Conservation (phyloP, 768 basidiomycete species). For the Suillus plorans region DNA sequence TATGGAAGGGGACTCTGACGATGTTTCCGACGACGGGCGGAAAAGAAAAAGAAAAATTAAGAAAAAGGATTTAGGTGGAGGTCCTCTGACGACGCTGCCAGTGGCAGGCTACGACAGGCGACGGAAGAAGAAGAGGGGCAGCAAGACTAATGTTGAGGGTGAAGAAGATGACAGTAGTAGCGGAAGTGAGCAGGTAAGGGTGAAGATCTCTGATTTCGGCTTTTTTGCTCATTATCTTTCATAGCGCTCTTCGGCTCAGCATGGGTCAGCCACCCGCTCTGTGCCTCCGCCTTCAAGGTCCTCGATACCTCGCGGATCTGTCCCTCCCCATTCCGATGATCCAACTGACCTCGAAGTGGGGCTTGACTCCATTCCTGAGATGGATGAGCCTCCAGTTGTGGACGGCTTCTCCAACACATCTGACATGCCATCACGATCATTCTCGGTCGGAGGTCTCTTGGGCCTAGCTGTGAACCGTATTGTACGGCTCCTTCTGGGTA, state of each 20-base stretch:
- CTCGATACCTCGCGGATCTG: slow-evolving; percentile 39
- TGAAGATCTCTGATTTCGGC: slow-evolving; percentile 15
- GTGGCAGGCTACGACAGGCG: slow-evolving; percentile 64
- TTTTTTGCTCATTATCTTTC: slow-evolving; percentile 16
- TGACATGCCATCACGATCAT: slow-evolving; percentile 23
- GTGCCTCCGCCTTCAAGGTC: slow-evolving; percentile 37
- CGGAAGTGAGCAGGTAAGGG: slow-evolving; percentile 42
- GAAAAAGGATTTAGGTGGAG: slow-evolving; percentile 51
- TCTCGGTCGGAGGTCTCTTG: slow-evolving; percentile 48
- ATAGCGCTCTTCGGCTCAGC: slow-evolving; percentile 26
- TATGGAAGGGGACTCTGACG: slow-evolving; percentile 60
- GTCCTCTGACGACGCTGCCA: slow-evolving; percentile 65
- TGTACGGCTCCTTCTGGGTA: slow-evolving; percentile 29
- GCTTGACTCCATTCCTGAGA: slow-evolving; percentile 64
- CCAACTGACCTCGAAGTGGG: slow-evolving; percentile 46
- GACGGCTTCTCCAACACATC: slow-evolving; percentile 26
- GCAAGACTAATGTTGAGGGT: slow-evolving; percentile 42
- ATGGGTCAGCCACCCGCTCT: slow-evolving; percentile 38
- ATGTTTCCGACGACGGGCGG: slow-evolving; percentile 52
- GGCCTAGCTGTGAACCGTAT: slow-evolving; percentile 42
- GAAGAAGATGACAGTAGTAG: slow-evolving; percentile 49
- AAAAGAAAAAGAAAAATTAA: slow-evolving; percentile 50
- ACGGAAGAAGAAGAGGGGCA: slow-evolving; percentile 49
- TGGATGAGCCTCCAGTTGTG: slow-evolving; percentile 47
- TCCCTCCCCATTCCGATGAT: slow-evolving; percentile 40